Percentiles rank a stretch among this genome's conserved stretches.
Evolutionary conservation across 495 filamentous ascomycete species (phyloP).

Genomic region (Podospora appendiculata): DNA sequence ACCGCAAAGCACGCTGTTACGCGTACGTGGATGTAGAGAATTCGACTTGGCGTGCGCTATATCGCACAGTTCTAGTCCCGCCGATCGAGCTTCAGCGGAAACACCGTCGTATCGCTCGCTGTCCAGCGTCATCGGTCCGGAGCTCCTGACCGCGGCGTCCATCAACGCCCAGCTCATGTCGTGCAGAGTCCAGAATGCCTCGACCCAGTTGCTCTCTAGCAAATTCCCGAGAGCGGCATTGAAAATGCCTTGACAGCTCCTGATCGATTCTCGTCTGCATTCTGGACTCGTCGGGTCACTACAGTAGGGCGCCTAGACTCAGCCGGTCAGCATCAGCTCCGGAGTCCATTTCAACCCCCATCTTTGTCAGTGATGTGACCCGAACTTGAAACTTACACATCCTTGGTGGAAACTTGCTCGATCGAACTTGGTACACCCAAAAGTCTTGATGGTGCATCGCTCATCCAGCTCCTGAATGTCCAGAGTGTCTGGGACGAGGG

Average conservation of each 20-base stretch:
- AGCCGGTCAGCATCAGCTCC: background rate
- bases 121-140: too few species aligned
- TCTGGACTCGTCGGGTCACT: background rate
- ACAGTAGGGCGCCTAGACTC: background rate
- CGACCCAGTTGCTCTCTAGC: background rate
- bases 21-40: background rate
- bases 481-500: background rate
- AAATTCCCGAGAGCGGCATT: background rate
- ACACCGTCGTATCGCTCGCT: background rate
- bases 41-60: background rate
- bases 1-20: background rate
- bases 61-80: background rate
- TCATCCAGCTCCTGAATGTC: background rate
- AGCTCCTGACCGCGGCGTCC: background rate
- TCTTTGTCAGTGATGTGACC: background rate
- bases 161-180: slow-evolving; percentile 1
- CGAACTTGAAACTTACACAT: background rate
- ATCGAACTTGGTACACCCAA: background rate
- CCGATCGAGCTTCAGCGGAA: background rate
- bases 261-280: background rate
- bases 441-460: background rate
- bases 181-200: slow-evolving; percentile 2
- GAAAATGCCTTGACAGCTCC: background rate
- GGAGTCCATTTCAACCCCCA: too few species aligned
- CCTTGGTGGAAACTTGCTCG: background rate